Percentiles rank a stretch among this genome's conserved stretches.
Conservation (phyloP, 2,329 filamentous ascomycete genomes). For the Pestalotiopsis sp. region DNA sequence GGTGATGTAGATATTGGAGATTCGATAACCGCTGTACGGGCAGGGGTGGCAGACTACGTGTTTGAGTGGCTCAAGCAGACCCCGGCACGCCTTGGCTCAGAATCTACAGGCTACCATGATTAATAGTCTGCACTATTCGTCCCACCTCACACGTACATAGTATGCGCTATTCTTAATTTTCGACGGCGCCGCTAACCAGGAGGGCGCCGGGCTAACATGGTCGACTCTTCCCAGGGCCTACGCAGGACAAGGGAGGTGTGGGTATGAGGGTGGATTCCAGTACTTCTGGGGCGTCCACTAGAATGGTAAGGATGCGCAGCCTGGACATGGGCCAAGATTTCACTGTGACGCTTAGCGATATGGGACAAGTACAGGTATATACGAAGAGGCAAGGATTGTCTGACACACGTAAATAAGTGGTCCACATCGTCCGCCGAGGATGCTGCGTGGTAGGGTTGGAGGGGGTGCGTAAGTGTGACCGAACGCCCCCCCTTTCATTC, state of each 20-base stretch:
- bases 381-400: slow-evolving; percentile 47
- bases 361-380: slow-evolving; percentile 23
- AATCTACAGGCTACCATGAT: slow-evolving; percentile 23
- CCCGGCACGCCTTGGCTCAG: slow-evolving; percentile 24
- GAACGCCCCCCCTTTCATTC: slow-evolving; percentile 20
- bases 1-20: slow-evolving; percentile 32
- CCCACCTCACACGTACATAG: slow-evolving; percentile 25
- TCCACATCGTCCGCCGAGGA: slow-evolving; percentile 15
- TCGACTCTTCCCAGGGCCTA: slow-evolving; percentile 15
- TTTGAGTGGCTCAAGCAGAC: slow-evolving; percentile 32
- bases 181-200: slow-evolving; percentile 30
- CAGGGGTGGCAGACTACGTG: slow-evolving; percentile 28
- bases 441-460: neutral
- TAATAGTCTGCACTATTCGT: slow-evolving; percentile 30
- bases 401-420: slow-evolving; percentile 51
- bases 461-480: slow-evolving; percentile 24
- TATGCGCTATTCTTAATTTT: slow-evolving; percentile 35
- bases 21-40: slow-evolving; percentile 19
- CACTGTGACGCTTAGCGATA: slow-evolving; percentile 36
- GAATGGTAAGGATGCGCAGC: slow-evolving; percentile 23
- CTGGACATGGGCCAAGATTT: slow-evolving; percentile 17
- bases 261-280: slow-evolving; percentile 28
- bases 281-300: slow-evolving; percentile 32
- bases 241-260: slow-evolving; percentile 19
- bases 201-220: slow-evolving; percentile 26